These are phyloP conservation scores for Phytophthora hybrid DNA, from an alignment of 352 stramenopile genomes.

Conservation along the genomic window DNA sequence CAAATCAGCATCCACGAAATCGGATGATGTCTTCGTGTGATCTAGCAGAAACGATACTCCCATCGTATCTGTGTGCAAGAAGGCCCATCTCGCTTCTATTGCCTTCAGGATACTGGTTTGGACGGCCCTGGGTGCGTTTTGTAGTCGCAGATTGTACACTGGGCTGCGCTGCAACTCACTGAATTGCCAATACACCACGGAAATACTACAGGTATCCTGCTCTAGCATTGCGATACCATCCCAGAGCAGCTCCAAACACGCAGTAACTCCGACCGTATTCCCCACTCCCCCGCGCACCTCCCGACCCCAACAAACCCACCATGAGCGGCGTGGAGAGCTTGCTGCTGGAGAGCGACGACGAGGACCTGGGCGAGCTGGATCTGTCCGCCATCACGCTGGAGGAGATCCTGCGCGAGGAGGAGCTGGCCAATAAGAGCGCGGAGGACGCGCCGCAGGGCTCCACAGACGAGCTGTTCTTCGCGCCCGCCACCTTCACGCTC, in stretches of 20 bases:
- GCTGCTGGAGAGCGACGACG: conserved; percentile 72
- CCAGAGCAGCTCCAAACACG: neutral
- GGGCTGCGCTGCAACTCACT: too few species aligned
- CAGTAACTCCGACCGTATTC: neutral
- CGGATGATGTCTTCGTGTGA: too few species aligned
- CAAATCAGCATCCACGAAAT: too few species aligned
- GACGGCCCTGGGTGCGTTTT: too few species aligned
- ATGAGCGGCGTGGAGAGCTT: conserved; percentile 71
- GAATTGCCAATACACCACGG: too few species aligned
- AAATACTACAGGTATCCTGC: too few species aligned
- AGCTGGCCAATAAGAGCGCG: conserved; percentile 48
- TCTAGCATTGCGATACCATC: too few species aligned
- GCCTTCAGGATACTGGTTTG: too few species aligned
- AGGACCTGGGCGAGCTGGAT: conserved; percentile 73
- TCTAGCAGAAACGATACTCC: too few species aligned
- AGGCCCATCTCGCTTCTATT: too few species aligned
- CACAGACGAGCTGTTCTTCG: conserved; percentile 76
- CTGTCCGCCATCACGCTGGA: conserved; percentile 75
- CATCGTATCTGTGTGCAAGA: too few species aligned
- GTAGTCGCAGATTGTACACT: too few species aligned
- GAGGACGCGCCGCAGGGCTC: conserved; percentile 34
- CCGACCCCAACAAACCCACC: neutral
- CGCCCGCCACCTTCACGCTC: conserved; percentile 72
- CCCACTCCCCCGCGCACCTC: neutral
- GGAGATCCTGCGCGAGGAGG: conserved; percentile 78